These are phyloP conservation scores for Aspergillus udagawae DNA, from an alignment of 2,329 filamentous ascomycete genomes.

Conservation along the genomic window DNA sequence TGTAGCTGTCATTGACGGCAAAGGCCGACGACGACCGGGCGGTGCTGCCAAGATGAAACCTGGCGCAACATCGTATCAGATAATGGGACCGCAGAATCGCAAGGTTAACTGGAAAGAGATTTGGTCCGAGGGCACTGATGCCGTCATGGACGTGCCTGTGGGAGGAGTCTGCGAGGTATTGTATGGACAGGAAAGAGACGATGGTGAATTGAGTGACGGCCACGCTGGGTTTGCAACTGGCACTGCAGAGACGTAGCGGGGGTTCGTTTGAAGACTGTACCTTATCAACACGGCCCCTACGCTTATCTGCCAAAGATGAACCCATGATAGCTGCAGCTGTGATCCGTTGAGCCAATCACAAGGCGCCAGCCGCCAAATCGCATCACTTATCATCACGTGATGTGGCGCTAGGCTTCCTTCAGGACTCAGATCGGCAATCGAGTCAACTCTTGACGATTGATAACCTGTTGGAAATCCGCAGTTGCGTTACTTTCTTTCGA, in stretches of 20 bases:
- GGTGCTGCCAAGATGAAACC: conserved; percentile 42
- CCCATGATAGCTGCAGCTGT: no score
- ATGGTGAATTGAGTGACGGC: conserved; percentile 19
- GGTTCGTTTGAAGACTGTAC: neutral
- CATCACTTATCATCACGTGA: conserved; percentile 2
- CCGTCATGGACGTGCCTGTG: conserved; percentile 93
- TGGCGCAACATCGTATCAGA: conserved; percentile 38
- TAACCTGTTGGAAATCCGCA: neutral
- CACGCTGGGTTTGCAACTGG: neutral
- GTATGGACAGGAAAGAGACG: conserved; percentile 63
- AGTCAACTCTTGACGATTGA: neutral
- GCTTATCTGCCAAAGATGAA: neutral
- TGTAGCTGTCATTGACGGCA: conserved; percentile 74
- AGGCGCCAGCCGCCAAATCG: neutral
- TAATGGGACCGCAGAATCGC: conserved; percentile 40
- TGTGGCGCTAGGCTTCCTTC: neutral
- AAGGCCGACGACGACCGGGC: conserved; percentile 53
- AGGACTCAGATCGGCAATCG: neutral
- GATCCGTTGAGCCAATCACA: neutral
- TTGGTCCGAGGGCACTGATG: conserved; percentile 92
- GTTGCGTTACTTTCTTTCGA: neutral
- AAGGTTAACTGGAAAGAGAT: conserved; percentile 69
- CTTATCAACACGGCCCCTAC: neutral
- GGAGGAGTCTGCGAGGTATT: conserved; percentile 92
- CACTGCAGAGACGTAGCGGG: neutral